phyloP scores from a whole-genome alignment of 2,329 filamentous ascomycete species.

The Sarocladiaceae sp. region DNA sequence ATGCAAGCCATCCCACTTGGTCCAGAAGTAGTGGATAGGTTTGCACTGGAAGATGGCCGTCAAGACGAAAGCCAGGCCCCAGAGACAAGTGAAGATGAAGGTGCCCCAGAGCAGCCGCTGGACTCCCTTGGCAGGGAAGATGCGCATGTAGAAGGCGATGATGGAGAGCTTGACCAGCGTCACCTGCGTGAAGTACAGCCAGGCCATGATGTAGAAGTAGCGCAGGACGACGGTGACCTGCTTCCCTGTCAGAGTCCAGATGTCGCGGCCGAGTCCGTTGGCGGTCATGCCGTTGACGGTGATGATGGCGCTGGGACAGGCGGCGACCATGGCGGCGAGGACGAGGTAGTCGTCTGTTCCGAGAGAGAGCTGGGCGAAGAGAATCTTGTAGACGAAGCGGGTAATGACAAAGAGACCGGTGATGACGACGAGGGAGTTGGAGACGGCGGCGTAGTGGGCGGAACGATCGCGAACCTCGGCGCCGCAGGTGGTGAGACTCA shows the following conservation, averaged over 20 bases:
- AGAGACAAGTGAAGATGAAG: slow-evolving; percentile 26
- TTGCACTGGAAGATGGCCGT: slow-evolving; percentile 38
- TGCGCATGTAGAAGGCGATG: slow-evolving; percentile 43
- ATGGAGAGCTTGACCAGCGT: slow-evolving; percentile 40
- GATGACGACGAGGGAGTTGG: slow-evolving; percentile 24
- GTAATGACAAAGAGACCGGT: slow-evolving; percentile 28
- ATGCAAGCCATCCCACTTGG: slow-evolving; percentile 39
- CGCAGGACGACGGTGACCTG: slow-evolving; percentile 33
- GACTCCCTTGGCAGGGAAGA: slow-evolving; percentile 34
- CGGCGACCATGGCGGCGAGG: slow-evolving; percentile 18
- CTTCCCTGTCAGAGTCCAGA: slow-evolving; percentile 35
- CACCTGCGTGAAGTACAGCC: slow-evolving; percentile 37
- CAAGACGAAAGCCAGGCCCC: slow-evolving; percentile 31
- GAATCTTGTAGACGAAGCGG: slow-evolving; percentile 30
- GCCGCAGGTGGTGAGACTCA: slow-evolving; percentile 19
- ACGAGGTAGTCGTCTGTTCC: slow-evolving; percentile 24
- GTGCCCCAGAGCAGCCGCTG: slow-evolving; percentile 31
- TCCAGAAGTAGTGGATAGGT: slow-evolving; percentile 44
- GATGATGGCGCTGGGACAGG: slow-evolving; percentile 23
- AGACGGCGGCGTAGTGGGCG: slow-evolving; percentile 23
- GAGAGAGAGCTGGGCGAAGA: slow-evolving; percentile 20
- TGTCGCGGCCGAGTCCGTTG: slow-evolving; percentile 30
- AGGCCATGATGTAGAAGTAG: slow-evolving; percentile 31
- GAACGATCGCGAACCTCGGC: slow-evolving; percentile 20
- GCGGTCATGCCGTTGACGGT: slow-evolving; percentile 18